A percentile compares a stretch with the other conserved stretches of the same genome.
Evolutionary conservation across 495 filamentous ascomycete species (phyloP).

Genomic region (Aspergillus sclerotioniger): DNA sequence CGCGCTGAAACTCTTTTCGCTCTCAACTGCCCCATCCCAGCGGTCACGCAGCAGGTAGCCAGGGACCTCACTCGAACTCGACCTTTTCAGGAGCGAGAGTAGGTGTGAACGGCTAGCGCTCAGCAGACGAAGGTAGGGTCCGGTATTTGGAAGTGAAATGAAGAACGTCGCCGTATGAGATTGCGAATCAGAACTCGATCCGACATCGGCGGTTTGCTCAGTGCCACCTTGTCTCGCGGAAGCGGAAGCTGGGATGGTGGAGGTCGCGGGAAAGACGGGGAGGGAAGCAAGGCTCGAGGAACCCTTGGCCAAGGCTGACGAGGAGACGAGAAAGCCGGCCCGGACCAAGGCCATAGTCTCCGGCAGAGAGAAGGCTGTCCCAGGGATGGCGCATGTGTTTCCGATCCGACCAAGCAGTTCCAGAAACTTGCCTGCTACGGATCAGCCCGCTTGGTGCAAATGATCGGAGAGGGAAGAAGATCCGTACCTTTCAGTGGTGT

Average conservation of each 20-base stretch:
- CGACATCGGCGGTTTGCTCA: not conserved
- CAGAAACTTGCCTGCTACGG: slow-evolving; percentile 50
- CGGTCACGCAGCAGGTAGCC: slow-evolving; percentile 65
- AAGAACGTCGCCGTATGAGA: slow-evolving; percentile 46
- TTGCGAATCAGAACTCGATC: slow-evolving; percentile 18
- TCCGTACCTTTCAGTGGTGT: slow-evolving; percentile 46
- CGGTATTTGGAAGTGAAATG: slow-evolving; percentile 71
- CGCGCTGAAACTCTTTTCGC: slow-evolving; percentile 51
- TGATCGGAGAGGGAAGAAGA: not conserved
- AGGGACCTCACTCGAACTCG: slow-evolving; percentile 62
- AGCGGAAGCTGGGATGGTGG: slow-evolving; percentile 51
- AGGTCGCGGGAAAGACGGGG: slow-evolving; percentile 49
- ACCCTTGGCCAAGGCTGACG: slow-evolving; percentile 42
- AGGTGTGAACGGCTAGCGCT: slow-evolving; percentile 65
- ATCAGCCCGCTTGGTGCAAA: not conserved
- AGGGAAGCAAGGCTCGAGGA: slow-evolving; percentile 52
- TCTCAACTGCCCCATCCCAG: slow-evolving; percentile 75
- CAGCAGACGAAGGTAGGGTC: slow-evolving; percentile 71
- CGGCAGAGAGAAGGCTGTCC: slow-evolving; percentile 43
- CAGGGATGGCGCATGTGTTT: slow-evolving; percentile 49
- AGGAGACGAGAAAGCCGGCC: slow-evolving; percentile 69
- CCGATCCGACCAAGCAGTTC: slow-evolving; percentile 54
- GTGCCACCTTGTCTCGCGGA: slow-evolving; percentile 49
- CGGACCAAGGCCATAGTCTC: slow-evolving; percentile 61
- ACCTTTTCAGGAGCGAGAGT: slow-evolving; percentile 61